Base-by-base conservation (phyloP, 2,329 filamentous ascomycete genomes). In the Plectosphaerella plurivora region DNA sequence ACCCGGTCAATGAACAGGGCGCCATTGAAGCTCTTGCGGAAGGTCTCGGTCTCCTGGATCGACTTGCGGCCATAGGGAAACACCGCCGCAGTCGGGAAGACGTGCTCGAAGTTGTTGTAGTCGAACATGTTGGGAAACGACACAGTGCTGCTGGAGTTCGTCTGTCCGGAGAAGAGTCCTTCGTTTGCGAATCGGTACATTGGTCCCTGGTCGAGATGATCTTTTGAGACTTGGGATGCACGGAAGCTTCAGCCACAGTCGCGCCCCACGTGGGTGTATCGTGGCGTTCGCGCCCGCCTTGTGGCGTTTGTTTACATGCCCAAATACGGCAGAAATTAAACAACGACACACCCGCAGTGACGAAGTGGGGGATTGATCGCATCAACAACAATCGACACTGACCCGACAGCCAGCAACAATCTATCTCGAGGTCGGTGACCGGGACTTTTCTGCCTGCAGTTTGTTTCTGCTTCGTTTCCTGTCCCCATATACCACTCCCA, bases 1-100 rank as follows among this genome's bases (percentile, higher is more conserved):
- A 95, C 82, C 51, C 87, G 83, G 67, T 95, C 90, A 63, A 93
- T 86, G 69, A 94, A 95, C 53, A 93, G 80, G 53, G 79, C 74
- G 59, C 87, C 86, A 55, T 86, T 83, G 18, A 91, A 76, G 47
- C 72, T 78, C 62, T 85, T 87, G 59, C 89, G 85, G 63, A 82
- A 82, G 28, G 76, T 72, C 54, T 87, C 77, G 51, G 91, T 89
- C 47, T 83, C 78, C 47, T 85, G 78, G 51, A 83, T 72, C 33
- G 78, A 68, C 55, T 79, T 77, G 53, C 82, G 76, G 62, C 84
- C 80, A 67, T 89, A 89, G 3, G 80, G 77, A 53, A 82, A 82
- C 5, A 80, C 77, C 6, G 77, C 72, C 51, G 83, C 78, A 41
- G 80, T 73, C 20, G 76, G 75, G 59, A 93, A 94, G 1, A 91